phyloP scores from a whole-genome alignment of 768 basidiomycete genomes.

The Agrocybe praecox region DNA sequence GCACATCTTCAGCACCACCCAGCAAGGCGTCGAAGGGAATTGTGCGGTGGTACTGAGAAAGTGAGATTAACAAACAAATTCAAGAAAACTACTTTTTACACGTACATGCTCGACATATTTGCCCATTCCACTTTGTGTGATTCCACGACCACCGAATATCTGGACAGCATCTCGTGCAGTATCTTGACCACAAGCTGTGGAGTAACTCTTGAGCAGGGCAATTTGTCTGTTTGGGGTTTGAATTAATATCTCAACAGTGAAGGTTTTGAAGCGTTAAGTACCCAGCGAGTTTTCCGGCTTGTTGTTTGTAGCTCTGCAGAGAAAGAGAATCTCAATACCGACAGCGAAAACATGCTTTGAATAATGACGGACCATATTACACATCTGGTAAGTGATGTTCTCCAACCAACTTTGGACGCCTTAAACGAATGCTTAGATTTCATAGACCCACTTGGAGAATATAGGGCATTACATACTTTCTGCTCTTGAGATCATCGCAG shows the following conservation, averaged over 20 bases:
- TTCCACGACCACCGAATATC: conserved; percentile 86
- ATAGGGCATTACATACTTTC: conserved; percentile 35
- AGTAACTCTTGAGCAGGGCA: conserved; percentile 72
- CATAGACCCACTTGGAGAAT: neutral
- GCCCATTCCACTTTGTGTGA: conserved; percentile 86
- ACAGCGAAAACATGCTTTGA: no score
- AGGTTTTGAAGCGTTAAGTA: conserved; percentile 24
- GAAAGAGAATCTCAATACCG: no score
- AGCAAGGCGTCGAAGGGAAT: conserved; percentile 71
- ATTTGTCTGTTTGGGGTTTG: conserved; percentile 49
- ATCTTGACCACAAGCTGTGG: conserved; percentile 63
- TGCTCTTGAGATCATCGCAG: conserved; percentile 82
- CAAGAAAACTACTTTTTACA: conserved; percentile 11
- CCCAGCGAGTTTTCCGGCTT: conserved; percentile 76
- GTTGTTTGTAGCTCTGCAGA: conserved; percentile 67
- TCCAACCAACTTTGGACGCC: conserved; percentile 81
- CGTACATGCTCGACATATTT: conserved; percentile 70
- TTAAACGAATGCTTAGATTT: conserved; percentile 29
- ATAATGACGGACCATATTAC: conserved; percentile 64
- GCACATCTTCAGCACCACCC: conserved; percentile 69
- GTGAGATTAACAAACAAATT: neutral
- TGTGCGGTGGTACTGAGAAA: conserved; percentile 60
- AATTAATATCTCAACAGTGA: neutral
- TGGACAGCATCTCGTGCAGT: conserved; percentile 59
- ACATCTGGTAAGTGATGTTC: conserved; percentile 87